phyloP scores from a whole-genome alignment of 441 rosid species.

The Aleurites moluccanus region DNA sequence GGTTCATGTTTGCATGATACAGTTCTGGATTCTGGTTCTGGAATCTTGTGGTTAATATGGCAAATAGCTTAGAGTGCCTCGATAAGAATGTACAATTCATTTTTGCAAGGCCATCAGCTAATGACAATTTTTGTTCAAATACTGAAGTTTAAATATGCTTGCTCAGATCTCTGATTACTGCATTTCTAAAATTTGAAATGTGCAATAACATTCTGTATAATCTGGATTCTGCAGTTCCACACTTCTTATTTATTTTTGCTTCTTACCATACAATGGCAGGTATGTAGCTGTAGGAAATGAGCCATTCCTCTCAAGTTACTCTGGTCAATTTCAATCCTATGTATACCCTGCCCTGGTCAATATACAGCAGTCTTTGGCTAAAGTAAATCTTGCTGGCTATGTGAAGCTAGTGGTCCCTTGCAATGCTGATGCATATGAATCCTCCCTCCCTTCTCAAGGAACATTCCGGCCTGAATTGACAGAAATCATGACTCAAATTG shows the following conservation, averaged over 20 bases:
- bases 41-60: neutral
- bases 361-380: constrained; percentile 76
- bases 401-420: constrained; percentile 90
- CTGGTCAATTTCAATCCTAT: constrained; percentile 63
- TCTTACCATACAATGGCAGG: constrained; percentile 37
- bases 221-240: neutral
- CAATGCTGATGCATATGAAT: constrained; percentile 92
- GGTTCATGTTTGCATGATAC: neutral
- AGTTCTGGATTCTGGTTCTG: neutral
- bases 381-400: constrained; percentile 74
- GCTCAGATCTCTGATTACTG: neutral
- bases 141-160: neutral
- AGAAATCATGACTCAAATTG: constrained; percentile 76
- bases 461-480: constrained; percentile 80
- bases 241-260: constrained; percentile 15
- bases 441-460: constrained; percentile 83
- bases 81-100: neutral
- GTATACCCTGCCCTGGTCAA: constrained; percentile 81
- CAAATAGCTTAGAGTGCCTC: neutral
- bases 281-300: constrained; percentile 93
- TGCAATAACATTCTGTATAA: neutral
- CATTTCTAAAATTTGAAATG: neutral
- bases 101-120: neutral
- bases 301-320: constrained; percentile 76
- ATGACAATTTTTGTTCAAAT: neutral